Conservation (phyloP, 345 rosid species). For the Acer campestre region DNA sequence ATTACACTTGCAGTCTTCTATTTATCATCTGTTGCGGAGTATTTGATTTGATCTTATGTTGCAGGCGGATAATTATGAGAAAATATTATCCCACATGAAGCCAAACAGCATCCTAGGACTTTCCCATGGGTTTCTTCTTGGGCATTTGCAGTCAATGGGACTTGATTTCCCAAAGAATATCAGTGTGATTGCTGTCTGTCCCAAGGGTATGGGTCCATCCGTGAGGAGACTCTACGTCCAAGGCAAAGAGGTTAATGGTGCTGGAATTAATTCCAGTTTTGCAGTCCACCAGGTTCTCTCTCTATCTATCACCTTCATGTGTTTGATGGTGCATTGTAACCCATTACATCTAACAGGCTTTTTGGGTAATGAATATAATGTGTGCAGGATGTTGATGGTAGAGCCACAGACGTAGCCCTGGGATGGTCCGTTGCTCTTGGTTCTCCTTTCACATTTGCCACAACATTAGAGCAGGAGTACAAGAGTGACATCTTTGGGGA, state of each 20-base stretch:
- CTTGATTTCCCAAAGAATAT: constrained; percentile 82
- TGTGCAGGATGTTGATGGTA: constrained; percentile 83
- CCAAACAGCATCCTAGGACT: constrained; percentile 95
- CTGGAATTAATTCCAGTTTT: constrained; percentile 91
- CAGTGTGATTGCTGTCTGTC: constrained; percentile 83
- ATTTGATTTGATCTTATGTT: constrained; percentile 17
- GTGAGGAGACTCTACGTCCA: constrained; percentile 90
- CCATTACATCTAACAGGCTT: background rate
- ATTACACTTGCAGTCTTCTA: background rate
- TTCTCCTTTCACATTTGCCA: constrained; percentile 89
- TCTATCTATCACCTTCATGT: background rate
- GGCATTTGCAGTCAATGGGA: constrained; percentile 77
- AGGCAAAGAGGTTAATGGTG: constrained; percentile 90
- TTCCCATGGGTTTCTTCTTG: constrained; percentile 91
- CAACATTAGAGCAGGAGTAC: constrained; percentile 89
- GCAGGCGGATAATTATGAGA: constrained; percentile 89
- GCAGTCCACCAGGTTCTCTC: constrained; percentile 77
- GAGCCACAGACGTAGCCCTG: constrained; percentile 84
- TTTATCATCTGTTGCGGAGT: background rate
- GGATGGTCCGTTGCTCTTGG: constrained; percentile 97
- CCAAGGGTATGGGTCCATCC: constrained; percentile 93
- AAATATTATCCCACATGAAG: constrained; percentile 82
- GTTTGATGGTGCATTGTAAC: background rate
- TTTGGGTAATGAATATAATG: background rate
- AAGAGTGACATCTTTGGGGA: constrained; percentile 97